A percentile compares a stretch with the other conserved stretches of the same genome.
phyloP scores from a whole-genome alignment of 2,329 filamentous ascomycete genomes.

The Aspergillus piperis region DNA sequence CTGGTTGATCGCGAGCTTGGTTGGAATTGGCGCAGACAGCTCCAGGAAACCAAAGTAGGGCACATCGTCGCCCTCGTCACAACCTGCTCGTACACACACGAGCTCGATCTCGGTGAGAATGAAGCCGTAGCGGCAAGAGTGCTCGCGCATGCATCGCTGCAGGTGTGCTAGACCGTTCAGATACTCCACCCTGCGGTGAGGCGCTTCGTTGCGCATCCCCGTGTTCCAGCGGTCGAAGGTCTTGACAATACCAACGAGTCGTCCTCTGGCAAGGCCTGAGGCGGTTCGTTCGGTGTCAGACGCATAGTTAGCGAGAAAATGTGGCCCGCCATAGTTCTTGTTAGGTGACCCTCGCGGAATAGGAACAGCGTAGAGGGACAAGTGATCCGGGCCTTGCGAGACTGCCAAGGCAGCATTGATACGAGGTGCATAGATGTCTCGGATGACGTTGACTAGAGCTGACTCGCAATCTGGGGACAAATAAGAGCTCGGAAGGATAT shows the following conservation, averaged over 20 bases:
- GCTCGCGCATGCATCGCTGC: conserved; percentile 90
- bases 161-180: conserved; percentile 82
- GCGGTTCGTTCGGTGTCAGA: conserved; percentile 52
- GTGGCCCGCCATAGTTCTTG: conserved; percentile 49
- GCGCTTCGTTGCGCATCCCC: conserved; percentile 82
- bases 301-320: conserved; percentile 57
- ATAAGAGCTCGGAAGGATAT: conserved; percentile 46
- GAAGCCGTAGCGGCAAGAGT: conserved; percentile 91
- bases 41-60: conserved; percentile 91
- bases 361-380: conserved; percentile 47
- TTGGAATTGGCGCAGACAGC: conserved; percentile 60
- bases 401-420: conserved; percentile 81
- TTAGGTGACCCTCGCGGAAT: conserved; percentile 38
- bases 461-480: conserved; percentile 77
- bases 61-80: conserved; percentile 57
- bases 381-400: conserved; percentile 67
- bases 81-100: conserved; percentile 80
- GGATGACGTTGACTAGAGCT: conserved; percentile 73
- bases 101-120: conserved; percentile 96
- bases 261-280: conserved; percentile 56
- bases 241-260: conserved; percentile 83
- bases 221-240: conserved; percentile 94
- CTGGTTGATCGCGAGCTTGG: conserved; percentile 45
- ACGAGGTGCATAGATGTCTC: conserved; percentile 78
- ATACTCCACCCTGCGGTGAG: conserved; percentile 84